These are phyloP conservation scores for Areca catechu DNA, from an alignment of 176 grass and related monocot species.

Conservation along the genomic window DNA sequence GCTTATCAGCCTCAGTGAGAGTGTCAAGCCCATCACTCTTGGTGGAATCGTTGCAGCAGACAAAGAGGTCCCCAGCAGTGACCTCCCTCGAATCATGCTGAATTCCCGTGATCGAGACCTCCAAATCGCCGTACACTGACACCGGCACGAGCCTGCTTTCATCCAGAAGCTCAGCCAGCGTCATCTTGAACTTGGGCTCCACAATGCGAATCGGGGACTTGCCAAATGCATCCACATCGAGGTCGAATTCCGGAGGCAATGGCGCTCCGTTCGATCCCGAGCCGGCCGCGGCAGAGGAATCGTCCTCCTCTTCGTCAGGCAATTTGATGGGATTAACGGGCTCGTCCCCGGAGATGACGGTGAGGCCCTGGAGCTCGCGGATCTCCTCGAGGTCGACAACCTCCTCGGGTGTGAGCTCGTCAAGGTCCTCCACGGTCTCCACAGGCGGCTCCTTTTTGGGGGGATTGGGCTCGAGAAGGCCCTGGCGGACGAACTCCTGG, in stretches of 20 bases:
- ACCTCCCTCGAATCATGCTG: constrained; percentile 67
- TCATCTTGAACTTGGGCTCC: constrained; percentile 76
- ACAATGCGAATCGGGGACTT: constrained; percentile 32
- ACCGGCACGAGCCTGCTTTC: constrained; percentile 89
- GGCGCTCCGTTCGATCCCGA: not conserved
- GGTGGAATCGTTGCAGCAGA: constrained; percentile 43
- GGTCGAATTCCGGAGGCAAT: constrained; percentile 20
- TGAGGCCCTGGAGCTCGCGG: constrained; percentile 50
- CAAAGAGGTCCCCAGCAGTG: constrained; percentile 60
- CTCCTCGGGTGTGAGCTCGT: constrained; percentile 72
- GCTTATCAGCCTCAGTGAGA: constrained; percentile 87
- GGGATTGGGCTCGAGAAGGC: constrained; percentile 4
- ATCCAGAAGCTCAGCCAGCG: constrained; percentile 83
- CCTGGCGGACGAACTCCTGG: constrained; percentile 50
- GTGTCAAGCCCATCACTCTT: constrained; percentile 31
- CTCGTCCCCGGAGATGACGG: constrained; percentile 21
- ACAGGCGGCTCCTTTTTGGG: constrained; percentile 32
- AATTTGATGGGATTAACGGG: not conserved
- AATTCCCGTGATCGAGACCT: constrained; percentile 63
- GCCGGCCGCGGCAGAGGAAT: constrained; percentile 11
- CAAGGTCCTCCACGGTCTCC: constrained; percentile 32
- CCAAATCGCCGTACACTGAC: constrained; percentile 72
- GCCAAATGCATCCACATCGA: constrained; percentile 53
- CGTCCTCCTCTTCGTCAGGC: constrained; percentile 4
- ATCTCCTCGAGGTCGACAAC: constrained; percentile 68